These are phyloP conservation scores for Pichia inconspicua DNA, from an alignment of 1,139 yeast genomes.

Conservation along the genomic window DNA sequence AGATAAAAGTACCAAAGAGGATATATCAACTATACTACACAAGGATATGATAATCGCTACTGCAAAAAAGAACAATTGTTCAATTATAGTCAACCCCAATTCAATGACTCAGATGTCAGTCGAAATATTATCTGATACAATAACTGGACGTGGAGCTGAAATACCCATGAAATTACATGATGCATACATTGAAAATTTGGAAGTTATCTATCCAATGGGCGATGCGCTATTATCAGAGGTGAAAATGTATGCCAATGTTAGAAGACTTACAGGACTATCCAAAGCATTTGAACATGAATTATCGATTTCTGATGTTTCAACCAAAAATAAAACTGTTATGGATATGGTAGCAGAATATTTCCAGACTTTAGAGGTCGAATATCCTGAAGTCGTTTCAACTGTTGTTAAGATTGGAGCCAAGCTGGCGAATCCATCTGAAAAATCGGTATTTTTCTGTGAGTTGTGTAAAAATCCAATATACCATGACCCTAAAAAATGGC, in stretches of 20 bases:
- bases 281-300: background rate
- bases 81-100: slow-evolving; percentile 62
- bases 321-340: slow-evolving; percentile 67
- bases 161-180: slow-evolving; percentile 36
- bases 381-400: slow-evolving; percentile 88
- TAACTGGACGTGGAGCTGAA: slow-evolving; percentile 82
- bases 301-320: slow-evolving; percentile 21
- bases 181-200: slow-evolving; percentile 29
- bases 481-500: slow-evolving; percentile 60
- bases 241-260: slow-evolving; percentile 29
- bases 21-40: slow-evolving; percentile 44
- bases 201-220: slow-evolving; percentile 59
- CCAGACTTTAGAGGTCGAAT: slow-evolving; percentile 64
- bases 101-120: slow-evolving; percentile 82
- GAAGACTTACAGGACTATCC: slow-evolving; percentile 15
- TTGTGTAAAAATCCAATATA: slow-evolving; percentile 47
- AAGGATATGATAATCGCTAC: slow-evolving; percentile 41
- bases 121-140: slow-evolving; percentile 67
- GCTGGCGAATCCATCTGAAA: slow-evolving; percentile 44
- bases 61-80: slow-evolving; percentile 41
- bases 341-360: slow-evolving; percentile 75
- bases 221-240: slow-evolving; percentile 68
- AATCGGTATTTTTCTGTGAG: slow-evolving; percentile 31
- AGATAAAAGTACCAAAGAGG: slow-evolving; percentile 56
- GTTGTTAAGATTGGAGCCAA: slow-evolving; percentile 88